phyloP scores from a whole-genome alignment of 1,284 basidiomycete species.

The Leccinum subrobustum region DNA sequence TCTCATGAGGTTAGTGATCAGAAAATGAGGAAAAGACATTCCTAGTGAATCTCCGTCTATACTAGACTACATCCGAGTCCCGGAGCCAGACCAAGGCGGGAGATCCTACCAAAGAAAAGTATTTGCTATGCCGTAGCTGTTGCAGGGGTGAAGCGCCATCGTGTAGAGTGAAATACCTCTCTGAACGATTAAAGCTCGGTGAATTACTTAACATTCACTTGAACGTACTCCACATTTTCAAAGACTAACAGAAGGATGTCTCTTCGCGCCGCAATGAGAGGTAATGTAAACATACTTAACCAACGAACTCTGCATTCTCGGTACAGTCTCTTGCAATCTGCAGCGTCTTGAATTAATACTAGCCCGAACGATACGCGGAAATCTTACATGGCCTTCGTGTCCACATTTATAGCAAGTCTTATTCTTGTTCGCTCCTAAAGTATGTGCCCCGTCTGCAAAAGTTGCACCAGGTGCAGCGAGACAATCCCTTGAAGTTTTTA shows the following conservation, averaged over 20 bases:
- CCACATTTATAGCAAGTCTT: conserved; percentile 88
- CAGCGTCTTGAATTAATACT: conserved; percentile 16
- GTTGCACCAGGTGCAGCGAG: conserved; percentile 66
- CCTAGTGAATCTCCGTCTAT: conserved; percentile 19
- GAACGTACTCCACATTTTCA: conserved; percentile 16
- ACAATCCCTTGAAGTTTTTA: conserved; percentile 58
- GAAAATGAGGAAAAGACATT: conserved; percentile 13
- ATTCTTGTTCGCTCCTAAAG: conserved; percentile 50
- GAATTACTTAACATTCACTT: conserved; percentile 11
- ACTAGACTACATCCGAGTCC: background rate
- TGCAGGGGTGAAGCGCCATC: background rate
- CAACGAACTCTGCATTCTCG: conserved; percentile 54
- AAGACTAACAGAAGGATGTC: conserved; percentile 8
- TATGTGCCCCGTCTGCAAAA: conserved; percentile 44
- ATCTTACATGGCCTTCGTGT: conserved; percentile 76
- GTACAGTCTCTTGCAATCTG: conserved; percentile 81
- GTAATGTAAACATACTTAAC: conserved; percentile 20
- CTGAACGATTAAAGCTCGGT: conserved; percentile 3
- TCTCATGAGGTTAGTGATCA: background rate
- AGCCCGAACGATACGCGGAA: background rate
- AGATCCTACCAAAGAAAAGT: background rate
- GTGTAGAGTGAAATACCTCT: background rate
- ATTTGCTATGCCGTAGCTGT: background rate
- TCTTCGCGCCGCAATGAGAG: conserved; percentile 10
- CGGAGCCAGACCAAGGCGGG: background rate